Conservation (phyloP, 1,284 basidiomycete genomes). For the Trametes versicolor region DNA sequence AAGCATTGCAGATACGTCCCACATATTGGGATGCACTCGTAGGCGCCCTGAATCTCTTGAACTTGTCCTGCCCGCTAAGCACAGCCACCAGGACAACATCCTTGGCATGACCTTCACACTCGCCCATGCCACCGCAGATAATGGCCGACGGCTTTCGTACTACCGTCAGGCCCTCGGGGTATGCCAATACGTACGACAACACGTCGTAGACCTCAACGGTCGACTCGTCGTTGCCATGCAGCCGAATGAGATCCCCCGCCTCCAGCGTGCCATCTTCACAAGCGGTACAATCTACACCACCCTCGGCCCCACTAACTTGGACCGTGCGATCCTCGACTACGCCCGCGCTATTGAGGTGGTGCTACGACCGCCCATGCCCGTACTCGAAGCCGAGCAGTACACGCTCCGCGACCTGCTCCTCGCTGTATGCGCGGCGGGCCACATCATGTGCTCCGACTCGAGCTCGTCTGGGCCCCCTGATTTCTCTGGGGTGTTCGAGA, state of each 20-base stretch:
- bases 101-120: conserved; percentile 38
- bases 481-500: conserved; percentile 21
- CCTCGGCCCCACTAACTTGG: conserved; percentile 23
- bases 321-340: conserved; percentile 34
- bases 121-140: conserved; percentile 29
- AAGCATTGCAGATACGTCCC: conserved; percentile 39
- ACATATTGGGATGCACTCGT: conserved; percentile 44
- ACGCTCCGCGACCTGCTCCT: conserved; percentile 40
- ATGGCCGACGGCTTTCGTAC: conserved; percentile 23
- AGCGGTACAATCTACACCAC: conserved; percentile 37
- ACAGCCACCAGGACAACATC: conserved; percentile 37
- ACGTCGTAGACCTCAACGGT: conserved; percentile 33
- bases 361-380: conserved; percentile 32
- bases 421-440: conserved; percentile 36
- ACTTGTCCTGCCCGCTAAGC: not conserved
- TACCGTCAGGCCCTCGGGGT: conserved; percentile 39
- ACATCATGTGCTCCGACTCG: conserved; percentile 31
- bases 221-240: conserved; percentile 27
- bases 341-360: conserved; percentile 39
- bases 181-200: conserved; percentile 36
- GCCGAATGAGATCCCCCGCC: conserved; percentile 35
- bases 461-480: conserved; percentile 15
- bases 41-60: not conserved
- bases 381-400: conserved; percentile 29
- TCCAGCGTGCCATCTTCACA: conserved; percentile 41